Evolutionary conservation across 805 yeast genomes (phyloP).

Genomic region (Wickerhamomyces chambardii): DNA sequence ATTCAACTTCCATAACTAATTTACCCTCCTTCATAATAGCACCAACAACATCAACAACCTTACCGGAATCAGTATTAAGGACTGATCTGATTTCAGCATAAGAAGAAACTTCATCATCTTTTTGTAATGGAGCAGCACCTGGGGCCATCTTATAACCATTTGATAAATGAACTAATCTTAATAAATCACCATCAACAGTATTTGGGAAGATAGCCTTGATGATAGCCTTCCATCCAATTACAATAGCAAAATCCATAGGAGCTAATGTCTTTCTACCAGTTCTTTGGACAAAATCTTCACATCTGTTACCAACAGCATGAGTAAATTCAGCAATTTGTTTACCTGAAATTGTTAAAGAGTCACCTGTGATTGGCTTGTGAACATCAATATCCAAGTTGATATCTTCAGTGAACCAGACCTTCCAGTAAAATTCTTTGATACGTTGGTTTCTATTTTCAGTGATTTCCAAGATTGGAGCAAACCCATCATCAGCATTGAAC

Average conservation of each 20-base stretch:
- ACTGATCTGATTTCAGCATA: constrained; percentile 84
- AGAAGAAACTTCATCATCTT: constrained; percentile 79
- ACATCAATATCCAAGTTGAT: constrained; percentile 60
- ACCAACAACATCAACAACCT: constrained; percentile 93
- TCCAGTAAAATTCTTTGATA: constrained; percentile 96
- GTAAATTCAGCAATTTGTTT: constrained; percentile 85
- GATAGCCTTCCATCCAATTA: constrained; percentile 96
- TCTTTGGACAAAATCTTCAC: constrained; percentile 91
- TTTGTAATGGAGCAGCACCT: constrained; percentile 82
- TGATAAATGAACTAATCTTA: constrained; percentile 89
- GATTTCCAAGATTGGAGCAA: constrained; percentile 87
- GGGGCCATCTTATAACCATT: constrained; percentile 92
- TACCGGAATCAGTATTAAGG: constrained; percentile 86
- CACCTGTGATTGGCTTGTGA: constrained; percentile 63
- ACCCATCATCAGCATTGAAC: constrained; percentile 83
- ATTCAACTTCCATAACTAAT: constrained; percentile 89
- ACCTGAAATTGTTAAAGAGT: constrained; percentile 55
- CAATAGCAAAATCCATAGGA: constrained; percentile 99
- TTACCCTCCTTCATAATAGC: constrained; percentile 65
- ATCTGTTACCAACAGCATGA: constrained; percentile 94
- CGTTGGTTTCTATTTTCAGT: constrained; percentile 87
- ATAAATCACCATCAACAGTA: constrained; percentile 91
- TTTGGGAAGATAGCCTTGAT: constrained; percentile 97
- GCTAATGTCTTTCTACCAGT: constrained; percentile 79
- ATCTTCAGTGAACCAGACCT: constrained; percentile 80